Base-by-base conservation (phyloP, 176 grass and related monocot genomes). In the Musa troglodytarum region DNA sequence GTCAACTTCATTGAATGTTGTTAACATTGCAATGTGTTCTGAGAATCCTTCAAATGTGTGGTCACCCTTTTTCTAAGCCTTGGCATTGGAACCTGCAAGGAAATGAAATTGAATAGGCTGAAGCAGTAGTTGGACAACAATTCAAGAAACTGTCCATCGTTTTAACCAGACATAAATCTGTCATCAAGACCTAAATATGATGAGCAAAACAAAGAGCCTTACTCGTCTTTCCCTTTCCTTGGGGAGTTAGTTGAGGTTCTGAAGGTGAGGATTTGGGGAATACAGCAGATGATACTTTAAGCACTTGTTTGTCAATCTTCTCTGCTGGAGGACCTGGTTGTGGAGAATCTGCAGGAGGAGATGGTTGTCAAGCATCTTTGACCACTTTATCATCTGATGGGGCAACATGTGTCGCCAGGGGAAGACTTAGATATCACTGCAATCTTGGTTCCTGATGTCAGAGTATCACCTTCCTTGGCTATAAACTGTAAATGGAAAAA, bases 1-100 rank as follows among this genome's bases (percentile, higher is more conserved):
- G 81, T 93, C 90, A 83, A 97, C 93, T 89, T 97, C 94, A 85
- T 97, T 97, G 76, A 97, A 93, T 76, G 94, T 97, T 62, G 94
- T 93, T 54, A 97, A 80, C 90, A 93, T 16, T 62, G 94, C 90
- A 91, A 97, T 56, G 94, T 93, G 75, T 97, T 97, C 71, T 97
- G 94, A 83, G 94, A 97, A 91, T 97, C 94, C 88, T 97, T 93
- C 88, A 97, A 76, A 53, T 90, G 85, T 76, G 92, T 93, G 55
- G 94, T 90, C 77, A 97, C 87, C 58, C 94, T 88, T 68, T 97
- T 97, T 68, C 94, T 97, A 28, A 97, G 86, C 83, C 94, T 93
- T 70, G 94, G 90, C 94, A 97, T 97, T 0, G 94, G 82, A 66
- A 97, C 90, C 94, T 97, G 78, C 65, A 69, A 71, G 15, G 68